Conservation (phyloP, 2,329 filamentous ascomycete species). For the Colletotrichum echinochloae region DNA sequence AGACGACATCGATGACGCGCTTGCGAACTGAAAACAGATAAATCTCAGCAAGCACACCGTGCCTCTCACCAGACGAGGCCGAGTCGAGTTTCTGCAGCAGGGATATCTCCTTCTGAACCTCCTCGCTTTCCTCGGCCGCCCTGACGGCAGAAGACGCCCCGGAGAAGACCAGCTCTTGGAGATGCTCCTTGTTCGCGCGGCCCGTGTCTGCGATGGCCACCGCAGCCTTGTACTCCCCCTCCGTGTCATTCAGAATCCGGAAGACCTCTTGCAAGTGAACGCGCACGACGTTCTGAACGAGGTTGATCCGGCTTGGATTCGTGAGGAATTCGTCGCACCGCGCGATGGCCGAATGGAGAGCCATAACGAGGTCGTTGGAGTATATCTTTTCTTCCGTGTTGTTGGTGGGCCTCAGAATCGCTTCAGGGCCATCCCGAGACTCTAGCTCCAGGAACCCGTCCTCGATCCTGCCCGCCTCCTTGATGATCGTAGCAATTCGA, state of each 20-base stretch:
- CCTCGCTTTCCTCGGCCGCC: neutral
- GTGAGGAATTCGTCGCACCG: conserved; percentile 43
- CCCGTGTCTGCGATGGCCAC: neutral
- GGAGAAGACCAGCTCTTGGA: neutral
- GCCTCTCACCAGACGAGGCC: conserved; percentile 28
- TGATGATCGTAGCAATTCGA: conserved; percentile 42
- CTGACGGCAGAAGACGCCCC: neutral
- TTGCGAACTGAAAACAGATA: conserved; percentile 27
- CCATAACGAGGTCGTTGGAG: conserved; percentile 25
- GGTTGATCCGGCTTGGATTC: conserved; percentile 45
- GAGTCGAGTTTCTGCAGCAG: conserved; percentile 28
- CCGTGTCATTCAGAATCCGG: conserved; percentile 56
- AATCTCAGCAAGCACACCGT: conserved; percentile 26
- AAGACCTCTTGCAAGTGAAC: conserved; percentile 63
- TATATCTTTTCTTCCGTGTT: conserved; percentile 31
- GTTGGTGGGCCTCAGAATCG: neutral
- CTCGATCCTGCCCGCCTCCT: conserved; percentile 43
- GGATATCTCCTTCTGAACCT: conserved; percentile 18
- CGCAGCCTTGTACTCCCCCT: conserved; percentile 14
- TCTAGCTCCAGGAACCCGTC: conserved; percentile 46
- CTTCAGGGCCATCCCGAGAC: neutral
- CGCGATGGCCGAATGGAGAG: conserved; percentile 12
- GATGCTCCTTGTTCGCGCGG: neutral
- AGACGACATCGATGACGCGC: conserved; percentile 23
- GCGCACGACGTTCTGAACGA: conserved; percentile 60